Evolutionary conservation across 331 rosid genomes (phyloP).

Genomic region (Rosa hybrid): DNA sequence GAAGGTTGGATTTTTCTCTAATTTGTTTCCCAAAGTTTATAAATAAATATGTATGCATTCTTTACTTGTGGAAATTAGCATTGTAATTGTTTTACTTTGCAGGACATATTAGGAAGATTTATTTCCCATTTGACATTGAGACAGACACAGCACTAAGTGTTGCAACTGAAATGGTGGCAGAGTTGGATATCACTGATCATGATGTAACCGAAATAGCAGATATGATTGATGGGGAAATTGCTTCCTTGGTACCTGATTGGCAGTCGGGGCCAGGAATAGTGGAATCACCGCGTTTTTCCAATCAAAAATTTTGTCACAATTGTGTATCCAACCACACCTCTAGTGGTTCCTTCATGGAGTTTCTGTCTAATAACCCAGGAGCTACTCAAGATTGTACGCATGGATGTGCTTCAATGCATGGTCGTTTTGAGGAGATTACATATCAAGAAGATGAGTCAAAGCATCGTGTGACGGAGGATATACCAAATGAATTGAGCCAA

Average conservation of each 20-base stretch:
- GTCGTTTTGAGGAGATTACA: slow-evolving; percentile 86
- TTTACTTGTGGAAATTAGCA: background rate
- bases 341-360: slow-evolving; percentile 42
- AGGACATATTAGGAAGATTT: slow-evolving; percentile 80
- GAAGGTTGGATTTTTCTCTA: slow-evolving; percentile 55
- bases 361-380: slow-evolving; percentile 38
- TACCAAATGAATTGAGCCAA: slow-evolving; percentile 38
- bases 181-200: slow-evolving; percentile 85
- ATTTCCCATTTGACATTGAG: slow-evolving; percentile 86
- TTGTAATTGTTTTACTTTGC: slow-evolving; percentile 29
- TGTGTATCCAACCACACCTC: slow-evolving; percentile 59
- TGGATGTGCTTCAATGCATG: slow-evolving; percentile 74
- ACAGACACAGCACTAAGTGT: slow-evolving; percentile 85
- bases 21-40: background rate
- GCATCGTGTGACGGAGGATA: slow-evolving; percentile 35
- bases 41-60: background rate
- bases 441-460: slow-evolving; percentile 54
- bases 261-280: slow-evolving; percentile 54
- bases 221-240: slow-evolving; percentile 91
- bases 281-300: slow-evolving; percentile 54
- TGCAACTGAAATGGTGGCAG: slow-evolving; percentile 95
- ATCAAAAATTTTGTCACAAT: slow-evolving; percentile 47
- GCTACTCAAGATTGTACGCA: slow-evolving; percentile 50
- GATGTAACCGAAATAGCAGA: slow-evolving; percentile 85
- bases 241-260: slow-evolving; percentile 88